Evolutionary conservation across 805 yeast species (phyloP), one percentile per base, ranked within the genome.

Genomic region (Lachancea sp.): DNA sequence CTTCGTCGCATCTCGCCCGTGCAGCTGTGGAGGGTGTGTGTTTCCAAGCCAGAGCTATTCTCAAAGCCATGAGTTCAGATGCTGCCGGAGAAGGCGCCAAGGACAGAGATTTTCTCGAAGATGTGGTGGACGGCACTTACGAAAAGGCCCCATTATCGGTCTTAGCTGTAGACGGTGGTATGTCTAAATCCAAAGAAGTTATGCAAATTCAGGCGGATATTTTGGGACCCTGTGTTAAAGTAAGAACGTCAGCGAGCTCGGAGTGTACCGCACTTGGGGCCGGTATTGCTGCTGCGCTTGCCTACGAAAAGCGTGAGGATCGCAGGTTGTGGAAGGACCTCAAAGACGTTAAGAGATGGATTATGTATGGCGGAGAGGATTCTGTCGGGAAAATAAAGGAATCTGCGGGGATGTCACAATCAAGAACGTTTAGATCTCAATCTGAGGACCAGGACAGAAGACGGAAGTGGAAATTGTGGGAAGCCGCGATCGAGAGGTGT

Each of bases 201-300:
- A 84, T 91, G 83, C 95, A 87, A 70, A 87, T 90, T 51, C 97
- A 90, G 68, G 85, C 96, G 7, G 95, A 90, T 63, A 82, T 90
- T 50, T 72, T 88, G 54, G 97, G 97, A 2, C 91, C 93, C 1
- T 79, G 89, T 66, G 85, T 82, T 32, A 79, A 81, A 22, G 91
- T 90, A 36, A 77, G 78, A 54, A 74, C 96, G 56, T 89, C 96
- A 1, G 75, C 79, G 27, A 85, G 82, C 63, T 71, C 87, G 30
- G 98, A 90, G 66, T 88, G 96, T 61, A 90, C 97, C 4, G 96
- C 97, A 0, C 74, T 90, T 50, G 98, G 98, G 25, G 95, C 96
- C 7, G 96, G 97, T 3, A 85, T 91, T 53, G 96, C 96, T 25
- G 95, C 98, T 2, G 96, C 96, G 11, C 69, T 89, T 57, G 79